Percentiles rank a stretch among this genome's conserved stretches.
phyloP scores from a whole-genome alignment of 306 rosid species.

The Begonia masoniana region DNA sequence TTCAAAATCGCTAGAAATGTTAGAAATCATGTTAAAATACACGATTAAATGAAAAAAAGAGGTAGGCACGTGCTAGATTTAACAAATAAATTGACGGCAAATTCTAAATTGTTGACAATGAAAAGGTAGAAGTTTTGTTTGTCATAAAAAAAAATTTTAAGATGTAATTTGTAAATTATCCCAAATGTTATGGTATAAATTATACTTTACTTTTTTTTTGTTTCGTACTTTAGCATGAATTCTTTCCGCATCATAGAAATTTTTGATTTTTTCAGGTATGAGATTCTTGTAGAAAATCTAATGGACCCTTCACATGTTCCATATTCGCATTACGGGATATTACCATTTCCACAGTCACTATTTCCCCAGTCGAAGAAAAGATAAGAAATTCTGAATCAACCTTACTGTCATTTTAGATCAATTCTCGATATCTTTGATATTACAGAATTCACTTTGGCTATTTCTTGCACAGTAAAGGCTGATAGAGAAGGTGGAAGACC shows the following conservation, averaged over 20 bases:
- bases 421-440: not conserved
- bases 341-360: not conserved
- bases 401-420: not conserved
- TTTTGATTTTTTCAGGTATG: constrained; percentile 4
- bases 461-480: constrained; percentile 32
- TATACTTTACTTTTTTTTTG: no score
- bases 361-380: constrained; percentile 1
- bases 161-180: not conserved
- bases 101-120: no score
- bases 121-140: no score
- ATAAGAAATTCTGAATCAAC: constrained; percentile 5
- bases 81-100: no score
- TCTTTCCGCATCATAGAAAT: not conserved
- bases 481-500: constrained; percentile 97
- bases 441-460: no score
- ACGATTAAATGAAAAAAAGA: no score
- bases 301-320: constrained; percentile 17
- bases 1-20: no score
- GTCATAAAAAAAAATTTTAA: no score
- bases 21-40: no score
- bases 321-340: constrained; percentile 6
- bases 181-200: no score
- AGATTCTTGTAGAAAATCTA: constrained; percentile 10
- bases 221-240: not conserved
- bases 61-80: no score